phyloP scores from a whole-genome alignment of 345 rosid species.

The Conringia planisiliqua region DNA sequence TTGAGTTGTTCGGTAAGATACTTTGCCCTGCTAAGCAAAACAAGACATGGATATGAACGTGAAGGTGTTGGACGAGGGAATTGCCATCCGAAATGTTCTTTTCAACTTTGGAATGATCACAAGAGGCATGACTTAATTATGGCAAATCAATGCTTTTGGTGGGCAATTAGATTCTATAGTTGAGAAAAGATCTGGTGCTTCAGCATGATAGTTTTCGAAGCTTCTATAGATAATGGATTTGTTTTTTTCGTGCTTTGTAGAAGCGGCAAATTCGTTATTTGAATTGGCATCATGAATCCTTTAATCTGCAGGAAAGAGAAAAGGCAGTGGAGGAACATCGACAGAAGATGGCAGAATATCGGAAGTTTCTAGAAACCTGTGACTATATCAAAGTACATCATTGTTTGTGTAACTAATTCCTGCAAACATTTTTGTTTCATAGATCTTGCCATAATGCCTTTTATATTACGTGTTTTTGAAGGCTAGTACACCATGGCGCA shows the following conservation, averaged over 20 bases:
- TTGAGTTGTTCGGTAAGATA: background rate
- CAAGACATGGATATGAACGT: constrained; percentile 2
- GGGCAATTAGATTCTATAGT: background rate
- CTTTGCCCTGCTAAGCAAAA: background rate
- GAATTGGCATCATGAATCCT: background rate
- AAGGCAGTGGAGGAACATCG: constrained; percentile 79
- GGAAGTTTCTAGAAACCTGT: constrained; percentile 77
- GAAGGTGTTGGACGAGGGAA: background rate
- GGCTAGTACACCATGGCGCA: constrained; percentile 91
- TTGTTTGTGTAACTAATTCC: constrained; percentile 5
- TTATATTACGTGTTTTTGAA: constrained; percentile 36
- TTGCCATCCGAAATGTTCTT: background rate
- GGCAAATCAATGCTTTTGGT: constrained; percentile 6
- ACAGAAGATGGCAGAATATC: constrained; percentile 57
- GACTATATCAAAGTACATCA: constrained; percentile 82
- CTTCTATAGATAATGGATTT: background rate
- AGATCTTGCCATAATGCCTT: constrained; percentile 16
- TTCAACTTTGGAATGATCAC: constrained; percentile 12
- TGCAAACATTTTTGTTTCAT: constrained; percentile 6
- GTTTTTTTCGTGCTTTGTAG: background rate
- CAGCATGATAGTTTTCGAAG: background rate
- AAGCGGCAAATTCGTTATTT: background rate
- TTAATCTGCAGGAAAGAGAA: constrained; percentile 72
- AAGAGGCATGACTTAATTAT: background rate
- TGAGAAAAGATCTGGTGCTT: constrained; percentile 2